phyloP scores from a whole-genome alignment of 306 rosid genomes.

The Pyrus communis region DNA sequence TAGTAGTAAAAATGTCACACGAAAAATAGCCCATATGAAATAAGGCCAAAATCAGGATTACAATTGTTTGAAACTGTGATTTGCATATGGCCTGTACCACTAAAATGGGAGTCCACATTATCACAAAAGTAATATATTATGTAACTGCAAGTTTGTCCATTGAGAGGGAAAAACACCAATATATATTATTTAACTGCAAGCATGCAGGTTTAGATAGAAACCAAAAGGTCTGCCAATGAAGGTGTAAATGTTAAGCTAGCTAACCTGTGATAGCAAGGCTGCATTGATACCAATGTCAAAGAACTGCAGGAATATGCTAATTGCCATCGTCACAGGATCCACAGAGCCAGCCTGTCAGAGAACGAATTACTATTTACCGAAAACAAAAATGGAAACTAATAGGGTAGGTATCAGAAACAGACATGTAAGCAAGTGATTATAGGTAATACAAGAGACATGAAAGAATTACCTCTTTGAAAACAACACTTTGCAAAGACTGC shows the following conservation, averaged over 20 bases:
- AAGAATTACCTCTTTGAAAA: conserved; percentile 81
- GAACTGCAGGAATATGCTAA: conserved; percentile 83
- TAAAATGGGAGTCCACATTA: background rate
- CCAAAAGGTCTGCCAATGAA: background rate
- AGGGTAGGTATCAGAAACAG: background rate
- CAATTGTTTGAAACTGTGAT: background rate
- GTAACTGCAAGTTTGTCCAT: background rate
- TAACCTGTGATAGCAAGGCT: conserved; percentile 90
- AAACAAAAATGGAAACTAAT: background rate
- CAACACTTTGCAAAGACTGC: conserved; percentile 99
- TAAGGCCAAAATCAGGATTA: background rate
- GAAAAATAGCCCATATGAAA: background rate
- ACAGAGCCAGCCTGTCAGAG: conserved; percentile 84
- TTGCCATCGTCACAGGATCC: conserved; percentile 88
- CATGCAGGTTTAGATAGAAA: background rate
- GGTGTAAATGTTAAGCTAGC: conserved; percentile 5
- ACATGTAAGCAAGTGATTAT: background rate
- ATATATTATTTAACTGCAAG: background rate
- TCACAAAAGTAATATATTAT: background rate
- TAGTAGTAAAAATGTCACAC: background rate
- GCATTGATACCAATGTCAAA: conserved; percentile 96
- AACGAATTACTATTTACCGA: conserved; percentile 11
- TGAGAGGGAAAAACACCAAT: background rate
- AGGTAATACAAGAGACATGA: conserved; percentile 1
- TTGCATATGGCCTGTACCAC: background rate